Evolutionary conservation across 106 monocot species (phyloP), one percentile per base, ranked within the genome.

Genomic region (Dendrobium chrysotoxum): DNA sequence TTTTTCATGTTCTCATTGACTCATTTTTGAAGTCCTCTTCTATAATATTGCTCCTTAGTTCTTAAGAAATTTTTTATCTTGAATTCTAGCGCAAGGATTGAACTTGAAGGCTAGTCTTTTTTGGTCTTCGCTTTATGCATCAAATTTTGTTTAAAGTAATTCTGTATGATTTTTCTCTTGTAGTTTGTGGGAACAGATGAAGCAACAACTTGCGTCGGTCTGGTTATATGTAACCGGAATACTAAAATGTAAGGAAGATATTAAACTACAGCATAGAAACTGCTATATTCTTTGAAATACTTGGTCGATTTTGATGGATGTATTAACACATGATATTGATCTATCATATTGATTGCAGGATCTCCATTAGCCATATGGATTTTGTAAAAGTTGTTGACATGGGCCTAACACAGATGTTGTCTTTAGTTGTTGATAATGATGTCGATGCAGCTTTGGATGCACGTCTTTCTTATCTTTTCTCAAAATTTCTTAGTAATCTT

Each of bases 111-210:
- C 61, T n/a, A 25, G n/a, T 4, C 0, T n/a, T 61, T 12, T 73
- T 8, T n/a, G 0, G 4, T 18, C 39, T 41, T 74, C 2, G 4
- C 7, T 25, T 41, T 74, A 41, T 74, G n/a, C 40, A 70, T 13
- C 18, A 38, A 20, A 18, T 26, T 23, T 47, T 23, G 58, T 28
- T 64, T 61, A 40, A 79, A 53, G 28, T 7, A 28, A 46, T 47
- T 65, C 26, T 75, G 0, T n/a, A 67, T 79, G 39, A 67, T 67
- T 50, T 50, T 50, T 74, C 50, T 16, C 31, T 38, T 18, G 53
- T 80, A 97, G 97, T 80, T 88, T 61, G 89, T 87, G 65, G 97
- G 97, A 66, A 98, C 89, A 35, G 97, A 98, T 84, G 97, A 98
- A 84, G 92, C 90, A 40, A 98, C 97, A 20, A 98, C 97, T 42